phyloP scores from a whole-genome alignment of 352 stramenopile species.

The Globisporangium cederbergense region DNA sequence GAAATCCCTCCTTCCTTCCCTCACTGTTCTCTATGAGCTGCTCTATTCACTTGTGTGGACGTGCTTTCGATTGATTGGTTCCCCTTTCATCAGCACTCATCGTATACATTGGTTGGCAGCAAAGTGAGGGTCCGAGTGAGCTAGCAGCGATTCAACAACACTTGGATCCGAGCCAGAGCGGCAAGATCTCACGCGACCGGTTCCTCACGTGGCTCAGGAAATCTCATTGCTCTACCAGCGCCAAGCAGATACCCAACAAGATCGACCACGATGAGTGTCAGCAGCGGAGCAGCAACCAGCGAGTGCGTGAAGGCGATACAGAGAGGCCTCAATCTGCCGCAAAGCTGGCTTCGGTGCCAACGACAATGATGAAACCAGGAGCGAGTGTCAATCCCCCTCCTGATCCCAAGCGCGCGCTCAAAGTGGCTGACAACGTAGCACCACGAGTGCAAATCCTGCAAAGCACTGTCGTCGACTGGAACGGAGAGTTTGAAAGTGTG shows the following conservation, averaged over 20 bases:
- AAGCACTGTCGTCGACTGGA: not conserved
- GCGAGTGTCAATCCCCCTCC: no score
- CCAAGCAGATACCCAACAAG: slow-evolving; percentile 25
- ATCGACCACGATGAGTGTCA: slow-evolving; percentile 2
- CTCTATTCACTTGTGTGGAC: not conserved
- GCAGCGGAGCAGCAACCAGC: slow-evolving; percentile 7
- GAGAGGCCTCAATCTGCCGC: not conserved
- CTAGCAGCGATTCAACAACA: slow-evolving; percentile 49
- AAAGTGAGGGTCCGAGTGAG: slow-evolving; percentile 27
- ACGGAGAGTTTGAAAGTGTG: slow-evolving; percentile 4
- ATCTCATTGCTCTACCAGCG: slow-evolving; percentile 22
- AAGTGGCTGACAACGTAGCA: not conserved
- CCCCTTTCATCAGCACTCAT: slow-evolving; percentile 21
- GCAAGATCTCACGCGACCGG: slow-evolving; percentile 34
- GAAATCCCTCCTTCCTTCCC: not conserved
- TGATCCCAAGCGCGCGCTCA: not conserved
- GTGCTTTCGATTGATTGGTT: not conserved
- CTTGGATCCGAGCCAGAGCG: slow-evolving; percentile 39
- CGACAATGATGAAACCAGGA: not conserved
- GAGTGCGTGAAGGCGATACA: not conserved
- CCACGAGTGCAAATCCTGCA: not conserved
- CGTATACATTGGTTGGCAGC: slow-evolving; percentile 44
- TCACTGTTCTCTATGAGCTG: not conserved
- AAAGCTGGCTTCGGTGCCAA: not conserved
- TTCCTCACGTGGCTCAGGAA: slow-evolving; percentile 41